These are phyloP conservation scores for Lignosus rhinocerotis DNA, from an alignment of 1,284 basidiomycete species.

Conservation along the genomic window DNA sequence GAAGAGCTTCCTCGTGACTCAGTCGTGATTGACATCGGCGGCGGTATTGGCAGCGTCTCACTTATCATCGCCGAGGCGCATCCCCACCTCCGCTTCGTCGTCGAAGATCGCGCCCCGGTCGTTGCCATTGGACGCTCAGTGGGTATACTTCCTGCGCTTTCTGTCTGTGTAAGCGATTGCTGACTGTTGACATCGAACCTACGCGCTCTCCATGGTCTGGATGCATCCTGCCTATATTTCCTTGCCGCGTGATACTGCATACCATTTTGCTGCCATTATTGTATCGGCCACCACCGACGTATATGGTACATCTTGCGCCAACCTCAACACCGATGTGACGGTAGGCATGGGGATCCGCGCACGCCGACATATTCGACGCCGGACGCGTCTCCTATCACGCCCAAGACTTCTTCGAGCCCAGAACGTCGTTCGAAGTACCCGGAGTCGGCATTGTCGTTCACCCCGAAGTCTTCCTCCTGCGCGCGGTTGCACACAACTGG, in stretches of 20 bases:
- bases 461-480: conserved; percentile 22
- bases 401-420: conserved; percentile 22
- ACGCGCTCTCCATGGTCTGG: conserved; percentile 8
- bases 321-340: background rate
- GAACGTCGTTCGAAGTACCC: conserved; percentile 9
- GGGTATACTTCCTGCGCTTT: background rate
- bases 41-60: conserved; percentile 33
- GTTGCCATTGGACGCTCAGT: conserved; percentile 20
- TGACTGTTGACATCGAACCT: background rate
- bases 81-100: conserved; percentile 24
- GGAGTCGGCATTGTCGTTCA: conserved; percentile 11
- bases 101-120: conserved; percentile 38
- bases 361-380: conserved; percentile 13
- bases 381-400: conserved; percentile 15
- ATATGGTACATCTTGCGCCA: too few relatives aligned
- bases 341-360: conserved; percentile 17
- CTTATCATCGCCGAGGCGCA: conserved; percentile 25
- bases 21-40: conserved; percentile 38
- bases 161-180: background rate
- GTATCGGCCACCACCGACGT: too few relatives aligned
- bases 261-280: background rate
- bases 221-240: background rate
- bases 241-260: background rate
- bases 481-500: conserved; percentile 22
- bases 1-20: conserved; percentile 46